Conservation (phyloP, 805 yeast species). For the Wickerhamiella slavikovae region DNA sequence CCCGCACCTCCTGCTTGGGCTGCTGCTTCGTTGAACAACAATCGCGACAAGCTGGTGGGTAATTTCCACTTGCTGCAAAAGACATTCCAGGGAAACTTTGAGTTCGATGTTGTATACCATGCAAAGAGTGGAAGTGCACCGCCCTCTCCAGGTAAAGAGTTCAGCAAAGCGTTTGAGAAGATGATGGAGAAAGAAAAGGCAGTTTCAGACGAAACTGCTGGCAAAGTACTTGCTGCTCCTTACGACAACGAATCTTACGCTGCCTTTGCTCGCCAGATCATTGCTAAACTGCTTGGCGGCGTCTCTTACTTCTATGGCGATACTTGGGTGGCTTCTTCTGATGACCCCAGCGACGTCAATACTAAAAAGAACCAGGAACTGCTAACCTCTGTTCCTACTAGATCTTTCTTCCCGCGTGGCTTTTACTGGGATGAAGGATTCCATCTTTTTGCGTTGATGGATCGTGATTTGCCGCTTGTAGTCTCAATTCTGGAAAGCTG, state of each 20-base stretch:
- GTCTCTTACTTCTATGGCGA: conserved; percentile 75
- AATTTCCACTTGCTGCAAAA: conserved; percentile 67
- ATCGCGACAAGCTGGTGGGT: conserved; percentile 36
- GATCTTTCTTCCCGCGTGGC: conserved; percentile 91
- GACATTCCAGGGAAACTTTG: conserved; percentile 49
- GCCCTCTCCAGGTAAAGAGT: too few species aligned
- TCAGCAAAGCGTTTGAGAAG: conserved; percentile 1
- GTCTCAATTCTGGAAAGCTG: conserved; percentile 70
- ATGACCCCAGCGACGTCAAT: conserved; percentile 32
- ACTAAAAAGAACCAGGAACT: conserved; percentile 36
- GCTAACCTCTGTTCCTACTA: conserved; percentile 71
- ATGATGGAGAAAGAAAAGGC: conserved; percentile 20
- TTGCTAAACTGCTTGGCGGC: conserved; percentile 79
- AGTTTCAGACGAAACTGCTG: not conserved
- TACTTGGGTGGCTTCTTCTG: conserved; percentile 55
- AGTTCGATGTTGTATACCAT: conserved; percentile 51
- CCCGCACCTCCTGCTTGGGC: conserved; percentile 19
- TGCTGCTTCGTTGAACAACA: conserved; percentile 35
- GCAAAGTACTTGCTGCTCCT: conserved; percentile 36
- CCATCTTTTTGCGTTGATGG: conserved; percentile 62
- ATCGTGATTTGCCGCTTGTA: conserved; percentile 66
- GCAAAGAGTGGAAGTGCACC: conserved; percentile 23
- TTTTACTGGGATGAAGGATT: conserved; percentile 99
- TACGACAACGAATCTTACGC: conserved; percentile 25
- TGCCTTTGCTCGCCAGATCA: conserved; percentile 51